Conservation (phyloP, 495 filamentous ascomycete species). For the Neurospora terricola region DNA sequence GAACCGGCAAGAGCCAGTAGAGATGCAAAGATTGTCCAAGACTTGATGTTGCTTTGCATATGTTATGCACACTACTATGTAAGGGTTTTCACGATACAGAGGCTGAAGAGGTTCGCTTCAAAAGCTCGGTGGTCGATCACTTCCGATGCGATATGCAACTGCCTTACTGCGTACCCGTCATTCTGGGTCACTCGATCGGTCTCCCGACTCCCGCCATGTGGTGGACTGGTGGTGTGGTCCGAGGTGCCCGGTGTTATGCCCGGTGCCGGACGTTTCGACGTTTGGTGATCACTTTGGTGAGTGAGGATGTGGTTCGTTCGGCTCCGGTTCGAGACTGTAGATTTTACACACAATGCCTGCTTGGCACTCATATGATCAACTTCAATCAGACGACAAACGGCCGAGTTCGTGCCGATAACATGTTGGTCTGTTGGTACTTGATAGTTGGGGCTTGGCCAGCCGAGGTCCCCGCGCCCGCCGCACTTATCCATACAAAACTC, state of each 20-base stretch:
- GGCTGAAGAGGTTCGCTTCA: not conserved
- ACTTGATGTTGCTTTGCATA: not conserved
- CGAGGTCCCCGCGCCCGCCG: not conserved
- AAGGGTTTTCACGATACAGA: not conserved
- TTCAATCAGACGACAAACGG: not conserved
- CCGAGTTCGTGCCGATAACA: not conserved
- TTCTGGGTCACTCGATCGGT: not conserved
- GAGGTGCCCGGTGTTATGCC: not conserved
- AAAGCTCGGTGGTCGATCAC: not conserved
- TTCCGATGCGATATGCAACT: not conserved
- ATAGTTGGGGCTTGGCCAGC: not conserved
- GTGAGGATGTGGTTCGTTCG: not conserved
- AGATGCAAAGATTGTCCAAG: not conserved
- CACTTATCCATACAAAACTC: not conserved
- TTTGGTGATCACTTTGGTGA: not conserved
- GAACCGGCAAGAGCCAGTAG: not conserved
- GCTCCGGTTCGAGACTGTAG: not conserved
- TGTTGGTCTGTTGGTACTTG: not conserved
- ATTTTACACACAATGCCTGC: not conserved
- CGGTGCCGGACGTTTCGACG: not conserved
- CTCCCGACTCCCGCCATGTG: not conserved
- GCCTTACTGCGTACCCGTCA: not conserved
- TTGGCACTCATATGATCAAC: not conserved
- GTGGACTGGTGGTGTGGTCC: not conserved
- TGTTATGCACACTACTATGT: too few species aligned